phyloP scores from a whole-genome alignment of 306 rosid species.

The Sicyos baderoa region DNA sequence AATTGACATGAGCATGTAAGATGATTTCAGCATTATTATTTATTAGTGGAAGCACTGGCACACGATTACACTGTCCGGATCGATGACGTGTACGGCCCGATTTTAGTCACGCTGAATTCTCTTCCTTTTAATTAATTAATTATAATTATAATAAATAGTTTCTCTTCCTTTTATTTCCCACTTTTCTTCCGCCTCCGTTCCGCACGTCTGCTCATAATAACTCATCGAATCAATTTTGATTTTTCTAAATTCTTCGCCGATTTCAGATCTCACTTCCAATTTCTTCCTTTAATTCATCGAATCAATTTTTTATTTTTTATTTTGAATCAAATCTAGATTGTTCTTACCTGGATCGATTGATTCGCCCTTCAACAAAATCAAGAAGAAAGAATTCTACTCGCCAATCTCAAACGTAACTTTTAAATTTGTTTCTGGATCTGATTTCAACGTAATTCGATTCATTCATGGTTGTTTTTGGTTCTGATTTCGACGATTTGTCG shows the following conservation, averaged over 20 bases:
- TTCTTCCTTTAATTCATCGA: background rate
- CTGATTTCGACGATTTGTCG: constrained; percentile 27
- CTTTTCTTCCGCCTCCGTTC: constrained; percentile 3
- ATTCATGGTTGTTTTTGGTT: constrained; percentile 50
- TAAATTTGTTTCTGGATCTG: background rate
- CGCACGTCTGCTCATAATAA: background rate
- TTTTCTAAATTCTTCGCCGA: background rate
- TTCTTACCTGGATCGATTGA: background rate
- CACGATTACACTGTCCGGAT: constrained; percentile 25
- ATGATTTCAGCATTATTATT: no score
- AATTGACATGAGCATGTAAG: no score
- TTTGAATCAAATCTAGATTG: no score
- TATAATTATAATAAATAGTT: no score
- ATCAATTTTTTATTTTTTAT: background rate
- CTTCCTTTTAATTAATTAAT: background rate
- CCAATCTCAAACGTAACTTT: background rate
- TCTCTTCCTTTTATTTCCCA: background rate
- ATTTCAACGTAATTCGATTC: constrained; percentile 11
- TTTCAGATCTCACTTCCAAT: constrained; percentile 26
- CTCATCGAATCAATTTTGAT: background rate
- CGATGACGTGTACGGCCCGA: constrained; percentile 75
- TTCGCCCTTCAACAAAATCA: background rate
- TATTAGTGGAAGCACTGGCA: background rate
- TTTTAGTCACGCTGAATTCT: constrained; percentile 27
- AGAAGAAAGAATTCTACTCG: background rate